Evolutionary conservation across 2,329 filamentous ascomycete species (phyloP).

Genomic region (Claviceps sp.): DNA sequence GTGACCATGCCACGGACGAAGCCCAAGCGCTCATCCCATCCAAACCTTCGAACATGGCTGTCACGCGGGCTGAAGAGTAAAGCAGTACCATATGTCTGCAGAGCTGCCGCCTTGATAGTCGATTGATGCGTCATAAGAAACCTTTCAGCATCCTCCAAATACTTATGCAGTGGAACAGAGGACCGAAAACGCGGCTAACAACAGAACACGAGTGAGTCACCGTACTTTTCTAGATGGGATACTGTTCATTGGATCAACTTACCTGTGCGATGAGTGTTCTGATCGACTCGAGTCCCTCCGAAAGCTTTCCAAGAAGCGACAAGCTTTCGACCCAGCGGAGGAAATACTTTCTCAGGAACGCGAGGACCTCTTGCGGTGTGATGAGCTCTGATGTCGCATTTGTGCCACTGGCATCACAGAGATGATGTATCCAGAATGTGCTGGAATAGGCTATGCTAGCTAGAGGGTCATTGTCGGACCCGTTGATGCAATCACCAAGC

Average conservation of each 20-base stretch:
- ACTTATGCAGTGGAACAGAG: conserved; percentile 10
- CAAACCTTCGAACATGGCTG: conserved; percentile 10
- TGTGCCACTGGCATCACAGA: conserved; percentile 8
- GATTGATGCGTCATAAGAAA: conserved; percentile 15
- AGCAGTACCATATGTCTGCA: conserved; percentile 21
- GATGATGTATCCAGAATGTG: conserved; percentile 21
- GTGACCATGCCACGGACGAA: conserved; percentile 9
- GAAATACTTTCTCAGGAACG: conserved; percentile 8
- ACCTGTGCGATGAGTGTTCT: conserved; percentile 5
- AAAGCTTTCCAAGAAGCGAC: conserved; percentile 6
- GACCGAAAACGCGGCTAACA: neutral
- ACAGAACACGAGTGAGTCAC: neutral
- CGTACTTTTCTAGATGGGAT: neutral
- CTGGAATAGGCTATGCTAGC: conserved; percentile 14
- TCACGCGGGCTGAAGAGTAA: conserved; percentile 18
- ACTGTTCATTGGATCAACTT: neutral
- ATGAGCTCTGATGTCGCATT: neutral
- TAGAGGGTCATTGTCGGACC: conserved; percentile 8
- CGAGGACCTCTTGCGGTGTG: conserved; percentile 12
- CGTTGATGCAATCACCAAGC: conserved; percentile 4
- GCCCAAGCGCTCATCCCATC: conserved; percentile 7
- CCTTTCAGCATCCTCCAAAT: conserved; percentile 13
- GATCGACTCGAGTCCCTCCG: conserved; percentile 4
- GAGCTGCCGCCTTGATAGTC: conserved; percentile 15
- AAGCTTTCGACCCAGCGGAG: conserved; percentile 10